Conservation (phyloP, 495 filamentous ascomycete species). For the Penicillium arizonense region DNA sequence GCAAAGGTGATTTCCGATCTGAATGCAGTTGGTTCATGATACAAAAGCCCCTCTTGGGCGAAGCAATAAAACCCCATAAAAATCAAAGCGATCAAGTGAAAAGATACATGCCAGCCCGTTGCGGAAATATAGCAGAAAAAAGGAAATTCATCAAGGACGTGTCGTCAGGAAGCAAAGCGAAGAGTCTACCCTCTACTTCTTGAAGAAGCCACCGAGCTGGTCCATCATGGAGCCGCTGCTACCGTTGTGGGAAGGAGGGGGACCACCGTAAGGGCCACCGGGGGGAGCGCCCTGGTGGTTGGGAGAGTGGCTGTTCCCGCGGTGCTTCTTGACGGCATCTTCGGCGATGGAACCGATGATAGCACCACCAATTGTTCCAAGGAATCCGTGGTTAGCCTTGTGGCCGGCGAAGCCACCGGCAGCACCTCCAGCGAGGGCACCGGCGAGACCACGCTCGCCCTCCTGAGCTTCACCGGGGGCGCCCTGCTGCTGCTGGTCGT, state of each 20-base stretch:
- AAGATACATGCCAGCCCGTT: constrained; percentile 15
- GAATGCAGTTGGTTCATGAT: constrained; percentile 22
- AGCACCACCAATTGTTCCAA: constrained; percentile 50
- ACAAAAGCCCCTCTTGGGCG: constrained; percentile 9
- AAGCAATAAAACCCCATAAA: neutral
- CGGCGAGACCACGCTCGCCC: constrained; percentile 48
- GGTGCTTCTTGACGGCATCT: constrained; percentile 46
- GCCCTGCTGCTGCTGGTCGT: constrained; percentile 28
- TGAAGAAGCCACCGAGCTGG: constrained; percentile 44
- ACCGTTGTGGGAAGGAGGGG: constrained; percentile 15
- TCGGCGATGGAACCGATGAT: constrained; percentile 48
- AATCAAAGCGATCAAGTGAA: constrained; percentile 9
- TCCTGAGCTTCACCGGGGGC: constrained; percentile 42
- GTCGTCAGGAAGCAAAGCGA: constrained; percentile 16
- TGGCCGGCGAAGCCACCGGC: constrained; percentile 47
- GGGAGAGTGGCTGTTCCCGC: constrained; percentile 19
- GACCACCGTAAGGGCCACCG: constrained; percentile 20
- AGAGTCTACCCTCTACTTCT: constrained; percentile 29
- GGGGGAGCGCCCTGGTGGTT: constrained; percentile 15
- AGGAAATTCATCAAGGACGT: constrained; percentile 26
- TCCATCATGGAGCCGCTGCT: constrained; percentile 37
- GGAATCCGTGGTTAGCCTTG: constrained; percentile 51
- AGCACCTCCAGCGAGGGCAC: constrained; percentile 45
- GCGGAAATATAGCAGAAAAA: constrained; percentile 8
- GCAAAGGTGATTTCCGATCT: constrained; percentile 8